A percentile compares a stretch with the other conserved stretches of the same genome.
Evolutionary conservation across 495 filamentous ascomycete genomes (phyloP).

Genomic region (Penicillium lagena): DNA sequence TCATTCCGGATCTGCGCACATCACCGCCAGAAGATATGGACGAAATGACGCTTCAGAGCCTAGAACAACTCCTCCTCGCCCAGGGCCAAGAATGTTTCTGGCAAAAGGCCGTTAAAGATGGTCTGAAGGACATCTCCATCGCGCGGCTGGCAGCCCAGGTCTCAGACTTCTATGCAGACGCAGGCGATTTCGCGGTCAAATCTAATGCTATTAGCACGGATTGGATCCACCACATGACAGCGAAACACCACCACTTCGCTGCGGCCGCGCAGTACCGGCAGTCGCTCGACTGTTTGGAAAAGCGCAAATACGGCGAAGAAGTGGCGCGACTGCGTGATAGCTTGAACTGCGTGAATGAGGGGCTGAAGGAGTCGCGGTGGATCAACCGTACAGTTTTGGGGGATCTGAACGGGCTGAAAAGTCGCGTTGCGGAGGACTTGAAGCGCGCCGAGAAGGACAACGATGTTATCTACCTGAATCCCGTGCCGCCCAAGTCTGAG

Average conservation of each 20-base stretch:
- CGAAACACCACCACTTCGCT: constrained; percentile 96
- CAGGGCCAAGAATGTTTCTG: constrained; percentile 97
- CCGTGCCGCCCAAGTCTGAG: constrained; percentile 83
- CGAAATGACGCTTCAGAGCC: constrained; percentile 70
- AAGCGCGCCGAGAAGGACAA: constrained; percentile 96
- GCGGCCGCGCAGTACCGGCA: constrained; percentile 94
- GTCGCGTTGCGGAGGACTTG: constrained; percentile 73
- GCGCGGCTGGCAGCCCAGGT: constrained; percentile 88
- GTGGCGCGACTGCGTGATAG: constrained; percentile 81
- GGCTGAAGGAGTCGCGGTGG: constrained; percentile 77
- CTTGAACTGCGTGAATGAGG: constrained; percentile 76
- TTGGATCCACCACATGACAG: constrained; percentile 97
- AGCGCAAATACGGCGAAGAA: constrained; percentile 92
- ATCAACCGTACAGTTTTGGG: constrained; percentile 77
- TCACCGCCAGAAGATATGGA: constrained; percentile 96
- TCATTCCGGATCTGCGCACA: constrained; percentile 80
- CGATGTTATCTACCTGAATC: constrained; percentile 81
- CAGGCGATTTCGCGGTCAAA: constrained; percentile 79
- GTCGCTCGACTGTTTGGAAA: constrained; percentile 87
- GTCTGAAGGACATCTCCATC: constrained; percentile 83
- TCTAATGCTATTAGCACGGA: constrained; percentile 85
- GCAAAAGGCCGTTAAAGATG: constrained; percentile 95
- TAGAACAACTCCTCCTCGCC: constrained; percentile 78
- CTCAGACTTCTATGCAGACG: constrained; percentile 81
- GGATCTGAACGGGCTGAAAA: constrained; percentile 80